phyloP scores from a whole-genome alignment of 441 rosid genomes.

The Euphorbia schlechtendalii region DNA sequence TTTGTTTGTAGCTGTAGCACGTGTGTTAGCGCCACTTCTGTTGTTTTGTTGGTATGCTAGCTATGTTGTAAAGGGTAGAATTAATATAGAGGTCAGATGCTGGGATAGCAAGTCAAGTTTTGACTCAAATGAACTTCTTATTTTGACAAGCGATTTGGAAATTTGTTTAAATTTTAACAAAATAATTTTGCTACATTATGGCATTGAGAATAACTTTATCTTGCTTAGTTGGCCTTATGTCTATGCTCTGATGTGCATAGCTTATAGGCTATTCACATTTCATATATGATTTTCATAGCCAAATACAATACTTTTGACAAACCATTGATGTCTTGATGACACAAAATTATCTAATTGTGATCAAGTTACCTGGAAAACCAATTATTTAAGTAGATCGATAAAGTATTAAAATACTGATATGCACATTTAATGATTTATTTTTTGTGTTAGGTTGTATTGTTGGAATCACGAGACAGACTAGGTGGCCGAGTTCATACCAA shows the following conservation, averaged over 20 bases:
- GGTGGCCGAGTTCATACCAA: constrained; percentile 91
- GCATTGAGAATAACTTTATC: not conserved
- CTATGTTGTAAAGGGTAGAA: too few species aligned
- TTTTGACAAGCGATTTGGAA: not conserved
- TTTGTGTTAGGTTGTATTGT: constrained; percentile 53
- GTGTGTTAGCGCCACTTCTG: not conserved
- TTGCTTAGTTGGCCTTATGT: too few species aligned
- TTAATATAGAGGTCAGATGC: too few species aligned
- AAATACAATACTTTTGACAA: not conserved
- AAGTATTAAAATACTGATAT: not conserved
- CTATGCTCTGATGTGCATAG: too few species aligned
- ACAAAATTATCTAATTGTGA: not conserved
- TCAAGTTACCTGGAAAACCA: not conserved
- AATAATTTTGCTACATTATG: not conserved
- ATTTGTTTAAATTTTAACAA: not conserved
- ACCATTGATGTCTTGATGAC: not conserved
- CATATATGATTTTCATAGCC: not conserved
- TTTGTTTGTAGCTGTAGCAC: not conserved
- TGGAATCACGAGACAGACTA: constrained; percentile 85
- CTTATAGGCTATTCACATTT: not conserved
- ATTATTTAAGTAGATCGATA: not conserved
- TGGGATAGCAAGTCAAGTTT: not conserved
- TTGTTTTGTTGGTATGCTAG: not conserved
- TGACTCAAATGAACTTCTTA: not conserved
- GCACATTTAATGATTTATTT: not conserved